Base-by-base conservation (phyloP, 75 land plant genomes). In the Pinus albicaulis region DNA sequence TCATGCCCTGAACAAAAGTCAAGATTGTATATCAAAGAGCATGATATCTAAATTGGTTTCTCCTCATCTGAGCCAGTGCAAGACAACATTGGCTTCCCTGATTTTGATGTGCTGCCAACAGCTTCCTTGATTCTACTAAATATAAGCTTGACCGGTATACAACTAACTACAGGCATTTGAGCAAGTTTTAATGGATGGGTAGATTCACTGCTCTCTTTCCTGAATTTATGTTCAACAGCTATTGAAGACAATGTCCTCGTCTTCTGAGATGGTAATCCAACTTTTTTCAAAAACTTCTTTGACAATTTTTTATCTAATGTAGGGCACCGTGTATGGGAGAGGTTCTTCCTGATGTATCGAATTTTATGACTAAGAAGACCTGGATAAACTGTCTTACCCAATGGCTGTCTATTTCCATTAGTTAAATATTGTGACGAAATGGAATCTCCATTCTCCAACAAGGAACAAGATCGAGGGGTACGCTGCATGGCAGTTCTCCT, bases 111-210 rank as follows among this genome's bases (percentile, higher is more conserved):
- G 25, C 56, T 72, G 34, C 74, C 57, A 25, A 72, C 57, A 20
- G 57, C 74, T 72, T 79, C 81, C 57, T 75, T 79, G 75, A 93
- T 83, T 76, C 95, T 80, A 80, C 87, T 89, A 61, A 88, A 93
- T 53, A 91, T 87, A 61, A 91, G 52, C 64, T 86, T 93, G 2
- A 89, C 87, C 15, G 95, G 95, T 57, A 93, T 89, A 72, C 93
- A 90, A 17, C 93, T 82, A 44, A 93, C 85, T 57, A 83, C 19
- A 12, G 90, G 80, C 2, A 82, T 76, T 15, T 31, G 75, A 5
- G 57, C 19, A 14, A 55, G 52, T 72, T 72, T 72, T 26, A 72
- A 55, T 62, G 55, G 71, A 73, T 57, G 48, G 72, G 55, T 26
- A 59, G 10, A 59, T 57, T 48, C 78, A 55, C 19, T 36, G 36